Evolutionary conservation across 2,329 filamentous ascomycete genomes (phyloP).

Genomic region (Stylonectria norvegica): DNA sequence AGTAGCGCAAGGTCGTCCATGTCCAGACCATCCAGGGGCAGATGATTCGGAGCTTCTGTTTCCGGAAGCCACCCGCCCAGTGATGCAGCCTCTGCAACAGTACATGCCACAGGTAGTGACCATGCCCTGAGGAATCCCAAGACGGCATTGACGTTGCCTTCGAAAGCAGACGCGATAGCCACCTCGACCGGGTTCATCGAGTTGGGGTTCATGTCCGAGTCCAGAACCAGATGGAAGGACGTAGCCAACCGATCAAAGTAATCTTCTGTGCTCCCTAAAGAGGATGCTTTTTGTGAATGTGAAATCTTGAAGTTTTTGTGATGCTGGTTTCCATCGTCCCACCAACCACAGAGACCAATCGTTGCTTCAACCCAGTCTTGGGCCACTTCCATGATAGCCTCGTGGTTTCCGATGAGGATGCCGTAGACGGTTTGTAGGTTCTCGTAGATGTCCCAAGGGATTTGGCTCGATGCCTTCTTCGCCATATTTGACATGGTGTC

Average conservation of each 20-base stretch:
- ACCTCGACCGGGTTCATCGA: conserved; percentile 73
- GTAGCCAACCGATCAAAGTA: conserved; percentile 72
- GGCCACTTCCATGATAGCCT: conserved; percentile 71
- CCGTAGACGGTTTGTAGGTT: conserved; percentile 77
- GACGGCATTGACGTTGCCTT: conserved; percentile 75
- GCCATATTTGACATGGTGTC: conserved; percentile 61
- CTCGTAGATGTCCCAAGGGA: conserved; percentile 89
- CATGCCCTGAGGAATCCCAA: conserved; percentile 71
- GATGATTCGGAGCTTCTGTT: conserved; percentile 38
- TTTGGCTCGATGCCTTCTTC: conserved; percentile 76
- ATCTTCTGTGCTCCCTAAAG: conserved; percentile 54
- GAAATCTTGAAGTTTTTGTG: conserved; percentile 40
- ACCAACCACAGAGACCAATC: conserved; percentile 82
- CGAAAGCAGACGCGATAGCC: conserved; percentile 75
- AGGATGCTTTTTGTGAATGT: conserved; percentile 35
- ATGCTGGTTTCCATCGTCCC: conserved; percentile 70
- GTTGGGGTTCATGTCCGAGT: conserved; percentile 74
- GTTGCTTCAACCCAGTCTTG: conserved; percentile 93
- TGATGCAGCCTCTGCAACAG: conserved; percentile 80
- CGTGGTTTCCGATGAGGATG: conserved; percentile 71
- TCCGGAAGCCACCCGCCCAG: conserved; percentile 75
- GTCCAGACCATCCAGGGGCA: conserved; percentile 65
- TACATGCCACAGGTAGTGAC: conserved; percentile 75
- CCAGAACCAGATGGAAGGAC: conserved; percentile 65
- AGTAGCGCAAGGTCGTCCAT: conserved; percentile 83